Percentiles rank a stretch among this genome's conserved stretches.
Evolutionary conservation across 371 early-diverging fungal genomes (phyloP).

Genomic region (Mortierella sp.): DNA sequence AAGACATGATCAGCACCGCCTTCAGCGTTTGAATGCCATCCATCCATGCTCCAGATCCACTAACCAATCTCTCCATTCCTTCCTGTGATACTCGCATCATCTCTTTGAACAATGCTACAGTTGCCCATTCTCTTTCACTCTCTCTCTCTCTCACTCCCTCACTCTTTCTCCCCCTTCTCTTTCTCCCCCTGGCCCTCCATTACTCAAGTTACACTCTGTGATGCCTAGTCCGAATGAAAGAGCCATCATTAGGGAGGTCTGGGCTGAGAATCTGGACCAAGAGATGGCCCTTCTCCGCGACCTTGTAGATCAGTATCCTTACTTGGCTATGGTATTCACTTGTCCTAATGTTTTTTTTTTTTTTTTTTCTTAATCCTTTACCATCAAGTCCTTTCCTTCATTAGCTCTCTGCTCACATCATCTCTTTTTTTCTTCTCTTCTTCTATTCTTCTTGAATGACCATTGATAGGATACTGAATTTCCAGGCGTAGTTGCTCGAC

Average conservation of each 20-base stretch:
- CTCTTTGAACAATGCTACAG: too few species aligned
- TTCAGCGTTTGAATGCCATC: too few species aligned
- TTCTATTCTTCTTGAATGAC: background rate
- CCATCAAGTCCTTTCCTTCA: slow-evolving; percentile 6
- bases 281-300: slow-evolving; percentile 95
- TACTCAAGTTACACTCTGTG: background rate
- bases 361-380: slow-evolving; percentile 6
- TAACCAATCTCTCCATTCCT: too few species aligned
- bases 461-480: slow-evolving; percentile 96
- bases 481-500: slow-evolving; percentile 99
- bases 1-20: background rate
- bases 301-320: slow-evolving; percentile 93
- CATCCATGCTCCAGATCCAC: too few species aligned
- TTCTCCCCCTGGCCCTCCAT: background rate
- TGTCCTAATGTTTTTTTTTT: too few species aligned
- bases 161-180: background rate
- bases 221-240: slow-evolving; percentile 58
- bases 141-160: background rate
- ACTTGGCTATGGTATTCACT: slow-evolving; percentile 92
- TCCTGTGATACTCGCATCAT: too few species aligned
- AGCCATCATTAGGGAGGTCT: slow-evolving; percentile 89
- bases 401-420: background rate
- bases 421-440: background rate
- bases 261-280: slow-evolving; percentile 97
- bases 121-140: slow-evolving; percentile 9